Conservation (phyloP, 202 grass and related monocot genomes). For the Cymbopogon flexuosus region DNA sequence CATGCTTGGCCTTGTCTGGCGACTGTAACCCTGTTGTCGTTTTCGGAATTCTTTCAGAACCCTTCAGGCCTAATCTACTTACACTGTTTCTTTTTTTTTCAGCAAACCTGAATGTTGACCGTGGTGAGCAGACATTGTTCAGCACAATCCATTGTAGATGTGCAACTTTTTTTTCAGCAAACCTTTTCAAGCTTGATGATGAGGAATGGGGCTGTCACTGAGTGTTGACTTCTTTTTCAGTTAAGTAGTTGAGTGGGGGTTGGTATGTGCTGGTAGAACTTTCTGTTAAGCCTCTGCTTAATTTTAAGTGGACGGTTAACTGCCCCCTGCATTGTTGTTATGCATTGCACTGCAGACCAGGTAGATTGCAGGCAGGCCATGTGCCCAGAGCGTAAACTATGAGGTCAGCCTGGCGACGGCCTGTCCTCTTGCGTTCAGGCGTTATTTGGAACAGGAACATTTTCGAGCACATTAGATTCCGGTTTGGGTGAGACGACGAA, state of each 20-base stretch:
- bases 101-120: neutral
- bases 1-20: conserved; percentile 29
- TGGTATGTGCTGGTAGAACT: neutral
- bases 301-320: conserved; percentile 5
- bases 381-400: conserved; percentile 23
- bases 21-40: neutral
- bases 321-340: neutral
- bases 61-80: neutral
- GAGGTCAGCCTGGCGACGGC: neutral
- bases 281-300: neutral
- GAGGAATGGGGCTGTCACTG: neutral
- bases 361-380: neutral
- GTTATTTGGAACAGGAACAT: conserved; percentile 5
- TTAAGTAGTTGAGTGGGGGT: neutral
- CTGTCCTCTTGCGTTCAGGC: conserved; percentile 4
- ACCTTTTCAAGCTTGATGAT: neutral
- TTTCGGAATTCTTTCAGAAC: neutral
- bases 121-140: neutral
- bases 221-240: neutral
- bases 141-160: neutral
- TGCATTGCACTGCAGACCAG: neutral
- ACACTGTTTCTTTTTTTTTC: neutral
- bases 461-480: neutral
- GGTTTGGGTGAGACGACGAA: neutral
- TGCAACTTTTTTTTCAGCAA: neutral